Evolutionary conservation across 208 protist genomes (phyloP).

Genomic region (Leishmania turanica): DNA sequence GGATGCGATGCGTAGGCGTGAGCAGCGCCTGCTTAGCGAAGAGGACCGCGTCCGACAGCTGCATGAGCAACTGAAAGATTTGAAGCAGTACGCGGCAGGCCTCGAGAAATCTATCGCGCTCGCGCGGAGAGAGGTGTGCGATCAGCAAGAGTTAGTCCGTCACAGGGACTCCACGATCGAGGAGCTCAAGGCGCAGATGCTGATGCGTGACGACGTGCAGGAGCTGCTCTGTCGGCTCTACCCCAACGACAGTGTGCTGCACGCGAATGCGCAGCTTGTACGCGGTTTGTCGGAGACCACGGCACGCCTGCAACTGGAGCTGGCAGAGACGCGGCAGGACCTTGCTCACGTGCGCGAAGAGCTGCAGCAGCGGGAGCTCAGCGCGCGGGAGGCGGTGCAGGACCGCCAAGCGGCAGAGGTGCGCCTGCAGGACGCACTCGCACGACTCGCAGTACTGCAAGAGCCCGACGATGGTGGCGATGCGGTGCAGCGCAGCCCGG

Average conservation of each 20-base stretch:
- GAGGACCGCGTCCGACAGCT: conserved; percentile 17
- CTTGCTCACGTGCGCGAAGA: conserved; percentile 27
- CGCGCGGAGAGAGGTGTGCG: conserved; percentile 14
- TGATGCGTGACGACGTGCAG: conserved; percentile 50
- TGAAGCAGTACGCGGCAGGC: conserved; percentile 16
- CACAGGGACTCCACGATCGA: conserved; percentile 16
- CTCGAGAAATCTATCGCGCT: conserved; percentile 26
- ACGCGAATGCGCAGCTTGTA: conserved; percentile 34
- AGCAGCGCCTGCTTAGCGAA: conserved; percentile 17
- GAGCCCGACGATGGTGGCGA: background rate
- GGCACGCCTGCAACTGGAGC: conserved; percentile 23
- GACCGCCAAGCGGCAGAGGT: conserved; percentile 56
- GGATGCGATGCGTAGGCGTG: conserved; percentile 6
- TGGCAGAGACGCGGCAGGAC: conserved; percentile 27
- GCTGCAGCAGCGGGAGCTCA: conserved; percentile 16
- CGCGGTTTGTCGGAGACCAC: conserved; percentile 11
- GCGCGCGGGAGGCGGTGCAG: conserved; percentile 41
- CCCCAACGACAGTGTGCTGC: conserved; percentile 53
- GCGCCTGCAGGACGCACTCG: conserved; percentile 35
- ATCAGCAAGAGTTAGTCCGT: conserved; percentile 7
- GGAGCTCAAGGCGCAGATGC: conserved; percentile 34
- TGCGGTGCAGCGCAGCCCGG: background rate
- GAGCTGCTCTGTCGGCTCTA: conserved; percentile 56
- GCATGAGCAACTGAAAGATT: conserved; percentile 13
- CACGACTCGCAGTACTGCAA: conserved; percentile 21